These are phyloP conservation scores for Solanum virginianum DNA, from an alignment of 257 asterid species.

Conservation along the genomic window DNA sequence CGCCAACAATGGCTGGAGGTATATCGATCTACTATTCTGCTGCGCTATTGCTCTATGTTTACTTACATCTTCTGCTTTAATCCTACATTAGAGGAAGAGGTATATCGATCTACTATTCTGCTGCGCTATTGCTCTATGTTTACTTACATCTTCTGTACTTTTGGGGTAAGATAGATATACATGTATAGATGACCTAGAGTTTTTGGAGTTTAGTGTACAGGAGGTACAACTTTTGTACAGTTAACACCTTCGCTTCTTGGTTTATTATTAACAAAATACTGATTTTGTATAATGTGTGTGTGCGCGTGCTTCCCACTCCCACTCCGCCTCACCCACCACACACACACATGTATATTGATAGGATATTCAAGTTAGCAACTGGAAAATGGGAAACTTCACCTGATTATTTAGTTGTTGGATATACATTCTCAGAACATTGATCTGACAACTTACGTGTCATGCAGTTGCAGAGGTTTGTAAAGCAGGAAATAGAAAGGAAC, in stretches of 20 bases:
- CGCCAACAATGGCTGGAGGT: no score
- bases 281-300: no score
- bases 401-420: neutral
- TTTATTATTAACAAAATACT: neutral
- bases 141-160: neutral
- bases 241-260: neutral
- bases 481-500: constrained; percentile 40
- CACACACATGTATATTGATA: neutral
- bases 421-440: neutral
- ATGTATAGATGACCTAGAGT: neutral
- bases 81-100: no score
- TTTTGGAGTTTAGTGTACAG: neutral
- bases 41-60: no score
- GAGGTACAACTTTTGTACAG: neutral
- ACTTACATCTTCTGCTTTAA: no score
- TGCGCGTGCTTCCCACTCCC: neutral
- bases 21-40: no score
- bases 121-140: no score
- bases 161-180: neutral
- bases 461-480: constrained; percentile 57
- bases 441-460: neutral
- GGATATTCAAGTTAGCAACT: neutral
- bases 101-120: no score
- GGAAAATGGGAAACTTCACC: neutral
- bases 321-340: neutral